A percentile compares a stretch with the other conserved stretches of the same genome.
Evolutionary conservation across 1,284 basidiomycete genomes (phyloP).

Genomic region (Ganoderma sinense): DNA sequence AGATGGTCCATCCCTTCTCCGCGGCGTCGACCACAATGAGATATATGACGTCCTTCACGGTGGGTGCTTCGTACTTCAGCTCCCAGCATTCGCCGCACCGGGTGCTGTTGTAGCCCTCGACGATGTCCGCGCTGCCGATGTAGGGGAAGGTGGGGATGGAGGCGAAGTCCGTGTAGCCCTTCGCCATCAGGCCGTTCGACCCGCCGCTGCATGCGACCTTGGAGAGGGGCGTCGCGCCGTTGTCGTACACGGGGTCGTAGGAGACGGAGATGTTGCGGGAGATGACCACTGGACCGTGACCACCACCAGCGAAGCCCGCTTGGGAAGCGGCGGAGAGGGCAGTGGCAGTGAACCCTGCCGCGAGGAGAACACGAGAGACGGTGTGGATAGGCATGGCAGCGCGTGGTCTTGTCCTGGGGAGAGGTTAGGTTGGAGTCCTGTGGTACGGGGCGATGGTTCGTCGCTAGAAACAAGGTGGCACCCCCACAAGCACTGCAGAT

Average conservation of each 20-base stretch:
- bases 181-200: constrained; percentile 46
- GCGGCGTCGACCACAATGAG: constrained; percentile 51
- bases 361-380: neutral
- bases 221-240: constrained; percentile 38
- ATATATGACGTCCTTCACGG: constrained; percentile 39
- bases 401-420: neutral
- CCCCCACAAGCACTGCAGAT: neutral
- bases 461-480: neutral
- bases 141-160: constrained; percentile 54
- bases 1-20: constrained; percentile 48
- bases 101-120: constrained; percentile 47
- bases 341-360: neutral
- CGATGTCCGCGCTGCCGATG: constrained; percentile 51
- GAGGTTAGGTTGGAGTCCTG: neutral
- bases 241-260: constrained; percentile 52
- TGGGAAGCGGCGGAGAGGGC: neutral
- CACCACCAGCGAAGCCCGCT: neutral
- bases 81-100: constrained; percentile 55
- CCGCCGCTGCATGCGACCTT: constrained; percentile 57
- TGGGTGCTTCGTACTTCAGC: constrained; percentile 44
- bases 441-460: neutral
- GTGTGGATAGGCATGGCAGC: neutral
- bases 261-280: constrained; percentile 40
- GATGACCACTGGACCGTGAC: neutral
- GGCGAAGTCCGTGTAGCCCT: constrained; percentile 51